phyloP scores from a whole-genome alignment of 257 asterid species.

The Solanum sejunctum region DNA sequence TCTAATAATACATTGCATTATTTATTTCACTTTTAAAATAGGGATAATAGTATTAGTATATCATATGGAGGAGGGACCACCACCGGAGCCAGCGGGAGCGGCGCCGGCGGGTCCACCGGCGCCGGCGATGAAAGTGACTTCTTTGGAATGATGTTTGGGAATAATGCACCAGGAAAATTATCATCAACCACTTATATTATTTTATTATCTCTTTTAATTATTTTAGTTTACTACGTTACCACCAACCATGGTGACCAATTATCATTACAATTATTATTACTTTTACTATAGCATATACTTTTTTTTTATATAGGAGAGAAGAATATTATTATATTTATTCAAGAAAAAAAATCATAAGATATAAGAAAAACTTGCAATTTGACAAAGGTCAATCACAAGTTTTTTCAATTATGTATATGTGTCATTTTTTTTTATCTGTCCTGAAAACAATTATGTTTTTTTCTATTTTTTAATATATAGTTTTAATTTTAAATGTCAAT shows the following conservation, averaged over 20 bases:
- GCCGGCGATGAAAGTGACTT: slow-evolving; percentile 24
- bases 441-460: not conserved
- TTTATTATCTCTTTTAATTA: slow-evolving; percentile 35
- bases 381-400: not conserved
- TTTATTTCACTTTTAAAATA: not conserved
- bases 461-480: not conserved
- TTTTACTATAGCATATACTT: slow-evolving; percentile 7
- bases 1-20: not conserved
- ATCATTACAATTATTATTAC: slow-evolving; percentile 10
- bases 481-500: not conserved
- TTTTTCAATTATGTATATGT: not conserved
- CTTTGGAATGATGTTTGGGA: slow-evolving; percentile 65
- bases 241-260: slow-evolving; percentile 31
- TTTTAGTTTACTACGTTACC: slow-evolving; percentile 26
- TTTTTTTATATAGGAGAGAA: not conserved
- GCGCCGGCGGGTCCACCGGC: slow-evolving; percentile 21
- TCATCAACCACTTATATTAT: slow-evolving; percentile 18
- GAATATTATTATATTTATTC: not conserved
- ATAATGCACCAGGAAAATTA: slow-evolving; percentile 26
- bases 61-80: slow-evolving; percentile 51
- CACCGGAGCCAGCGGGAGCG: slow-evolving; percentile 14
- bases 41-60: slow-evolving; percentile 49
- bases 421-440: too few species aligned
- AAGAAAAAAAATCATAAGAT: not conserved
- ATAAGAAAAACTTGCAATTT: slow-evolving; percentile 8